These are phyloP conservation scores for Laguncularia racemosa DNA, from an alignment of 345 rosid species.

Conservation along the genomic window DNA sequence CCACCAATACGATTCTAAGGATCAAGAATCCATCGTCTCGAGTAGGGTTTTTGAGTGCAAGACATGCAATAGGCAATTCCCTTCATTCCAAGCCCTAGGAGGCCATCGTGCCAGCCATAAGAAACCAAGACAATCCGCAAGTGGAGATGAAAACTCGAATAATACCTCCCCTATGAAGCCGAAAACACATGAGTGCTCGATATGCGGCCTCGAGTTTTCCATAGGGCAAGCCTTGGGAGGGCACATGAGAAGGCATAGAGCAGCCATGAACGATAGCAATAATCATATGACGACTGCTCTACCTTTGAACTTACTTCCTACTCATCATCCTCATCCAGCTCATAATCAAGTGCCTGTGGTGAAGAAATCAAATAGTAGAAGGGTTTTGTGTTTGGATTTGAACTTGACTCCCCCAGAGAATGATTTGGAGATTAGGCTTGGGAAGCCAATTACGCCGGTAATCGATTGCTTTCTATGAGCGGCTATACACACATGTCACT, in stretches of 20 bases:
- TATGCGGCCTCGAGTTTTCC: constrained; percentile 78
- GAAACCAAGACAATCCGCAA: constrained; percentile 25
- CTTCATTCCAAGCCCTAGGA: constrained; percentile 42
- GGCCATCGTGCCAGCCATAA: constrained; percentile 44
- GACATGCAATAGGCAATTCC: constrained; percentile 32
- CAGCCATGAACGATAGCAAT: neutral
- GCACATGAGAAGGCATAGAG: constrained; percentile 64
- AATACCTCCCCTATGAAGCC: constrained; percentile 26
- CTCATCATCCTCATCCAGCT: neutral
- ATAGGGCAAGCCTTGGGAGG: constrained; percentile 72
- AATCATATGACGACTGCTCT: neutral
- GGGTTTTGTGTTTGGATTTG: constrained; percentile 6
- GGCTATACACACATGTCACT: no score
- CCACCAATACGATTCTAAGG: constrained; percentile 5
- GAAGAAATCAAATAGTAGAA: neutral
- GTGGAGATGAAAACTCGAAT: constrained; percentile 2
- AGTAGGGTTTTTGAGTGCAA: constrained; percentile 37
- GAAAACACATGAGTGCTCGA: constrained; percentile 75
- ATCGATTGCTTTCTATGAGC: no score
- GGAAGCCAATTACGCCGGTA: neutral
- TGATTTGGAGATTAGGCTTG: neutral
- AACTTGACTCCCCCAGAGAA: constrained; percentile 1
- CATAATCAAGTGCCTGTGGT: neutral
- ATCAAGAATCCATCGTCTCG: neutral
- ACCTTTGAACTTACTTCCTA: neutral